These are phyloP conservation scores for Magnolia changhungtana DNA, from an alignment of 164 flowering plant genomes.

Conservation along the genomic window DNA sequence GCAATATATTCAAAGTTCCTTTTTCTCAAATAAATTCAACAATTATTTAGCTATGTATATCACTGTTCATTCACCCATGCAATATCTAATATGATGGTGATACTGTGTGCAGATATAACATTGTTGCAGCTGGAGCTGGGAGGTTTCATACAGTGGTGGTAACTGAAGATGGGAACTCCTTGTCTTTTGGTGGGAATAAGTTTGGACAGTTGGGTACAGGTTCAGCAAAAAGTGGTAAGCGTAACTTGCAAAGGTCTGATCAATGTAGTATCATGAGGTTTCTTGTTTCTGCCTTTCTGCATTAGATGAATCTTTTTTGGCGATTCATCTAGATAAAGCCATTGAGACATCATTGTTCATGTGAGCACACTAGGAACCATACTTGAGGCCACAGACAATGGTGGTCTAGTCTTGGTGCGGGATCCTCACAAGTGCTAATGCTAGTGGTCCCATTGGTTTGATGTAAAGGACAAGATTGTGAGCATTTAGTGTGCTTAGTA, in stretches of 20 bases:
- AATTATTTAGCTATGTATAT: no score
- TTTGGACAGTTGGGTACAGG: conserved; percentile 98
- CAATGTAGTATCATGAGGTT: background rate
- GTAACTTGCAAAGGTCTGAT: background rate
- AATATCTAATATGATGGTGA: background rate
- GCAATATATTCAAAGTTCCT: background rate
- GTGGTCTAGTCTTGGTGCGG: no score
- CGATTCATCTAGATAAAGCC: no score
- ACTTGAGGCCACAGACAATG: no score
- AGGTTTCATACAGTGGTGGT: conserved; percentile 84
- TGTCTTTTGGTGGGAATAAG: conserved; percentile 95
- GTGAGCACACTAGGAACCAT: no score
- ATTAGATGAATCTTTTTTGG: background rate
- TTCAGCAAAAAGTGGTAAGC: conserved; percentile 65
- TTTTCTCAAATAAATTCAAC: background rate
- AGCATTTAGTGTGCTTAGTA: no score
- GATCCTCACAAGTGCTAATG: background rate
- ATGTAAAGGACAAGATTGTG: background rate
- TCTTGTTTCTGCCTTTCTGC: background rate
- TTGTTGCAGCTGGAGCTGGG: conserved; percentile 75
- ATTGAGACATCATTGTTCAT: no score
- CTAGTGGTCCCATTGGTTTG: background rate
- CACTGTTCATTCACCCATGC: no score
- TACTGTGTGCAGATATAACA: conserved; percentile 56
- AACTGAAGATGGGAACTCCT: conserved; percentile 70